Evolutionary conservation across 2,329 filamentous ascomycete genomes (phyloP).

Genomic region (Botrytis sinoallii): DNA sequence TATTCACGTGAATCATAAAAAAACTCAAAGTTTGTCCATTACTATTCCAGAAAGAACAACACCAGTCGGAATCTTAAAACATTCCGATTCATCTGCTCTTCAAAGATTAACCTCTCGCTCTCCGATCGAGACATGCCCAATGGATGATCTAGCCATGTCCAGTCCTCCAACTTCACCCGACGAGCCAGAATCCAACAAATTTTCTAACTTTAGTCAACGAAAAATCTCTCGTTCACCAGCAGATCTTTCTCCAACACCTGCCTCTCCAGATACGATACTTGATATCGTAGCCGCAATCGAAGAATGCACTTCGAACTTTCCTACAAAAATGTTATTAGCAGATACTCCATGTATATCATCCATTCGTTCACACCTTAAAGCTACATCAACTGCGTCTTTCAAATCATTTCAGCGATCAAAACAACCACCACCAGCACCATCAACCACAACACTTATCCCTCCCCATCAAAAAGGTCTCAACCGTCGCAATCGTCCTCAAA

Average conservation of each 20-base stretch:
- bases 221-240: neutral
- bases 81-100: conserved; percentile 6
- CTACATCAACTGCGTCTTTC: neutral
- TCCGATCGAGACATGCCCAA: neutral
- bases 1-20: conserved; percentile 26
- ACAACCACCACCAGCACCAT: conserved; percentile 7
- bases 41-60: conserved; percentile 28
- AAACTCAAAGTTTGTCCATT: conserved; percentile 16
- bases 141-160: conserved; percentile 8
- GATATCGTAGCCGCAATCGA: conserved; percentile 28
- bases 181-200: neutral
- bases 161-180: conserved; percentile 15
- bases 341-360: conserved; percentile 27
- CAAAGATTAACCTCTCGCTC: neutral
- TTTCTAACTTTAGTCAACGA: neutral
- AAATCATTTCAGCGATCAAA: neutral
- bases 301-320: conserved; percentile 25
- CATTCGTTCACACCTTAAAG: conserved; percentile 23
- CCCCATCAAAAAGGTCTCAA: neutral
- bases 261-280: conserved; percentile 1
- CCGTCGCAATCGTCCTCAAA: conserved; percentile 7
- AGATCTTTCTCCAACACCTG: neutral
- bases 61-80: conserved; percentile 12
- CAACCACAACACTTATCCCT: neutral
- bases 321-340: conserved; percentile 26